Evolutionary conservation across 768 basidiomycete genomes (phyloP).

Genomic region (Rhodosporidiobolus odoratus): DNA sequence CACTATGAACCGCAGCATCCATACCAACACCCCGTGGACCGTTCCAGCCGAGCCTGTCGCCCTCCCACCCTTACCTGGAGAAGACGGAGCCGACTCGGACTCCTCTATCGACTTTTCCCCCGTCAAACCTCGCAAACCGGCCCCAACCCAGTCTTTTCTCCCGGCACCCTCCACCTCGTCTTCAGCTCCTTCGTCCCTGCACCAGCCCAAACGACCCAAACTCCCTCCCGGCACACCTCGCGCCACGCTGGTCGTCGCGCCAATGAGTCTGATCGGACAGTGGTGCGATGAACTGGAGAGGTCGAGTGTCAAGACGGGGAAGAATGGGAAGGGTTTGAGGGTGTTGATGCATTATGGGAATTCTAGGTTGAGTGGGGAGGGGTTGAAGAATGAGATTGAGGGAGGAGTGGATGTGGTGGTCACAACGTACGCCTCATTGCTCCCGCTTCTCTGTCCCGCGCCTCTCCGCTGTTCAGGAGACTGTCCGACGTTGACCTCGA

Average conservation of each 20-base stretch:
- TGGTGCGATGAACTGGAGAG: constrained; percentile 89
- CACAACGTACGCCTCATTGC: constrained; percentile 48
- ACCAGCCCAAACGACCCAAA: not conserved
- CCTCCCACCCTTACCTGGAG: not conserved
- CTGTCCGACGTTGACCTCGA: not conserved
- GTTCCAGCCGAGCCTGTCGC: not conserved
- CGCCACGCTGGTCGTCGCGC: constrained; percentile 78
- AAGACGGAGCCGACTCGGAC: not conserved
- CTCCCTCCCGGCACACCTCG: constrained; percentile 25
- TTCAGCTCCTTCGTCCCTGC: not conserved
- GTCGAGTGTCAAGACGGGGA: constrained; percentile 50
- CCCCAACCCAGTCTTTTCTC: constrained; percentile 4
- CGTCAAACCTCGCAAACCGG: not conserved
- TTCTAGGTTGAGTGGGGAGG: constrained; percentile 58
- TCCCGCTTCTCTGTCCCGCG: not conserved
- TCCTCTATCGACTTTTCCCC: not conserved
- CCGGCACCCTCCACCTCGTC: not conserved
- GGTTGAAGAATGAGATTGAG: constrained; percentile 57
- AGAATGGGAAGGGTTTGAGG: constrained; percentile 56
- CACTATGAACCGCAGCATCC: constrained; percentile 8
- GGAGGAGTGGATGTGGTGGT: constrained; percentile 67
- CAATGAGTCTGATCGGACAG: constrained; percentile 81
- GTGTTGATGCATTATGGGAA: constrained; percentile 82
- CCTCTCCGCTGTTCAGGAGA: not conserved
- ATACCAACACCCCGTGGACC: constrained; percentile 32